Evolutionary conservation across 306 rosid species (phyloP).

Genomic region (Pachyrhizus erosus): DNA sequence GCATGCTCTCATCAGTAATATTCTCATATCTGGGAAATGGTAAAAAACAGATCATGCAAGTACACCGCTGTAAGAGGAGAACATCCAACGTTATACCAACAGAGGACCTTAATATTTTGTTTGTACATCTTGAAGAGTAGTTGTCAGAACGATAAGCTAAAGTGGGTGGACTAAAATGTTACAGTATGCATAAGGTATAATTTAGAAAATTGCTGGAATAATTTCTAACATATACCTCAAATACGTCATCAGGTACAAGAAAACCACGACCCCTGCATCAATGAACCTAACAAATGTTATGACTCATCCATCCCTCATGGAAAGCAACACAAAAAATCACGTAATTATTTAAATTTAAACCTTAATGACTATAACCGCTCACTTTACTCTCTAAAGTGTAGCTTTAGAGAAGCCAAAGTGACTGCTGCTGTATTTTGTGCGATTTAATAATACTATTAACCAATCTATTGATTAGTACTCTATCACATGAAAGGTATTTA

Average conservation of each 20-base stretch:
- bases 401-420: not conserved
- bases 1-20: slow-evolving; percentile 18
- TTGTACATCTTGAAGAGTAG: not conserved
- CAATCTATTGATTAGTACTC: not conserved
- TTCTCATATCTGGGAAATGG: not conserved
- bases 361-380: not conserved
- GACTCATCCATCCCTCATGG: not conserved
- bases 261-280: slow-evolving; percentile 81
- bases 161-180: not conserved
- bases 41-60: slow-evolving; percentile 1
- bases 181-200: not conserved
- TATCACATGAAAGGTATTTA: not conserved
- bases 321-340: not conserved
- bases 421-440: not conserved
- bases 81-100: slow-evolving; percentile 1
- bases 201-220: slow-evolving; percentile 3
- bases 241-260: slow-evolving; percentile 77
- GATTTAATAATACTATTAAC: not conserved
- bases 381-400: not conserved
- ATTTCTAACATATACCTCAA: slow-evolving; percentile 57
- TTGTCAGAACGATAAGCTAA: slow-evolving; percentile 25
- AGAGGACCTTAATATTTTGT: slow-evolving; percentile 20
- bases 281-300: slow-evolving; percentile 34
- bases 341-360: not conserved
- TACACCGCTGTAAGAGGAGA: not conserved